phyloP scores from a whole-genome alignment of 2,329 filamentous ascomycete species.

The Microdochium nivale region DNA sequence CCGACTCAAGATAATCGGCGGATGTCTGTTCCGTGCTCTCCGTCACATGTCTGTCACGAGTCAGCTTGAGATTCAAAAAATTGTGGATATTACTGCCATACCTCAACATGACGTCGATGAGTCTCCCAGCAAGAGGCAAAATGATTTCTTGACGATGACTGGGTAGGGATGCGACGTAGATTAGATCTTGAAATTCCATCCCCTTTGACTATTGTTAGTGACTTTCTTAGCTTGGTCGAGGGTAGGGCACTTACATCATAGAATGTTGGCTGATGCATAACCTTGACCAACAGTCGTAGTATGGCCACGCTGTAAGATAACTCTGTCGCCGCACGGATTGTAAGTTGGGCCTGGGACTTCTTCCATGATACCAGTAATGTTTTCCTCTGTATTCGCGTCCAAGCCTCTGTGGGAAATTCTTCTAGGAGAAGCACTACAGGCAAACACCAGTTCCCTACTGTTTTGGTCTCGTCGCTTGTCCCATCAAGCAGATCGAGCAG shows the following conservation, averaged over 20 bases:
- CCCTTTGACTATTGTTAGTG: constrained; percentile 11
- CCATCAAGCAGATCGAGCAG: constrained; percentile 14
- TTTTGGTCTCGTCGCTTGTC: constrained; percentile 10
- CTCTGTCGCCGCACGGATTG: constrained; percentile 9
- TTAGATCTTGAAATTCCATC: constrained; percentile 19
- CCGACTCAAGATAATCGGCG: constrained; percentile 12
- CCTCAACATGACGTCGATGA: constrained; percentile 17
- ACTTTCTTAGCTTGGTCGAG: neutral
- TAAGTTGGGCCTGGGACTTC: constrained; percentile 13
- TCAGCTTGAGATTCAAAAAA: constrained; percentile 7
- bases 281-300: constrained; percentile 15
- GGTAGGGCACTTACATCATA: constrained; percentile 14
- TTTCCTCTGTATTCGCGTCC: constrained; percentile 20
- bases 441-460: constrained; percentile 14
- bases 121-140: constrained; percentile 12
- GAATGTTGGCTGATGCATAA: constrained; percentile 22
- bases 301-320: constrained; percentile 12
- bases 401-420: constrained; percentile 16
- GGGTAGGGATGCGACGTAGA: constrained; percentile 13
- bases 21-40: constrained; percentile 12
- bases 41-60: constrained; percentile 14
- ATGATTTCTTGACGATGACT: constrained; percentile 5
- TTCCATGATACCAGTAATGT: constrained; percentile 22
- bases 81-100: constrained; percentile 5
- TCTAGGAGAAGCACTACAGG: constrained; percentile 13